Base-by-base conservation (phyloP, 2,329 filamentous ascomycete genomes). In the Beauveria scarabaeidicola region DNA sequence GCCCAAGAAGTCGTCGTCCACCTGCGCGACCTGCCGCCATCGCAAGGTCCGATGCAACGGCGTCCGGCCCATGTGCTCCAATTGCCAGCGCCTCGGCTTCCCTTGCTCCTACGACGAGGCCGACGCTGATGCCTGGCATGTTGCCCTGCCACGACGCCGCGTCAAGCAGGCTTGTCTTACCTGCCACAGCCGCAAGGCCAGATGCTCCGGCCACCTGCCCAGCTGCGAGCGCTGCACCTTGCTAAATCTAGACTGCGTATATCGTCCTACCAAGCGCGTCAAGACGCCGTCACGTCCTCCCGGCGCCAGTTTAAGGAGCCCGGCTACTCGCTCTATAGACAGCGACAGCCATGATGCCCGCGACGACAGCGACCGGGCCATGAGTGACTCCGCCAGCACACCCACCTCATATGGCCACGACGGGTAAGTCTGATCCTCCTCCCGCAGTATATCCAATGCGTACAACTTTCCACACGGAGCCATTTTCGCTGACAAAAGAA, bases 21-120 rank as follows among this genome's bases (percentile, higher is more conserved):
- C 80, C n/a, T 82, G 80, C 67, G 74, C 77, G 63, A 81, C 79
- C 11, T 82, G 79, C 63, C 78, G 80, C 23, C 74, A 77, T 52
- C 78, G 81, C 66, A 84, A 84, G 69, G 81, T 84, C 21, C 80
- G 81, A 52, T 84, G 81, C 70, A 80, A 83, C 66, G 79, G 81
- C 40, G 73, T 76, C 13, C 78, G 78, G 44, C 74, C 78, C 53
- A 71, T 80, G 61, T 84, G 81, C 69, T 78, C 78, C 70, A 83
- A 83, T 69, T 84, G 81, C 69, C 79, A 82, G 63, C 78, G 81
- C 21, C 76, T 84, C 48, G 80, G 79, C 52, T 83, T 84, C 64
- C 74, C 77, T 7, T 84, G 81, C 67, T 81, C 81, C 8, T 84
- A 82, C 65, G 79, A 82, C 61, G 79, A 81, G 57, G 72, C 70